Conservation (phyloP, 1,284 basidiomycete species). For the Neotropicomus parvogracilis region DNA sequence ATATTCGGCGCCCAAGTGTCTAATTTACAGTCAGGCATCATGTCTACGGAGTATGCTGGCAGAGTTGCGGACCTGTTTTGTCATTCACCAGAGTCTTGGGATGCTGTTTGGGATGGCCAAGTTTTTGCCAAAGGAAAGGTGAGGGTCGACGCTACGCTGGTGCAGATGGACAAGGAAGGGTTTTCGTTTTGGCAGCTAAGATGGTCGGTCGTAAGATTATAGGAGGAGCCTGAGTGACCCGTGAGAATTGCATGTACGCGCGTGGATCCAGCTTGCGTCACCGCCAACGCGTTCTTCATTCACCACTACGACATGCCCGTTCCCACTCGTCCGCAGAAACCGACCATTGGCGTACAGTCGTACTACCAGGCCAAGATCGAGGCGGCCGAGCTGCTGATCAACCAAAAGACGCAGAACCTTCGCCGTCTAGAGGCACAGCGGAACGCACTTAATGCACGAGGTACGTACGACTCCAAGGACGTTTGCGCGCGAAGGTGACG, state of each 20-base stretch:
- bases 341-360: conserved; percentile 69
- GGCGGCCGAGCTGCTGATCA: conserved; percentile 86
- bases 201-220: conserved; percentile 3
- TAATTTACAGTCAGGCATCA: not conserved
- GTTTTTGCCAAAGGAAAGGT: too few relatives aligned
- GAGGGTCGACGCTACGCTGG: too few relatives aligned
- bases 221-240: too few relatives aligned
- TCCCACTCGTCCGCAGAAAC: conserved; percentile 44
- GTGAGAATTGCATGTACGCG: conserved; percentile 13
- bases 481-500: not conserved
- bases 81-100: conserved; percentile 29
- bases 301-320: conserved; percentile 45
- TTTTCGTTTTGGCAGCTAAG: not conserved
- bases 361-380: conserved; percentile 98
- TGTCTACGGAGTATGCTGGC: not conserved
- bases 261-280: conserved; percentile 21
- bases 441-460: conserved; percentile 94
- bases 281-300: not conserved
- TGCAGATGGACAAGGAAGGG: not conserved
- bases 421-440: conserved; percentile 94
- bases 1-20: conserved; percentile 15
- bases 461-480: conserved; percentile 40
- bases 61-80: conserved; percentile 21
- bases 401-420: conserved; percentile 95
- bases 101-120: too few relatives aligned